Evolutionary conservation across 176 grass and related monocot species (phyloP), one percentile per base, ranked within the genome.

Genomic region (Elymus sibiricus): DNA sequence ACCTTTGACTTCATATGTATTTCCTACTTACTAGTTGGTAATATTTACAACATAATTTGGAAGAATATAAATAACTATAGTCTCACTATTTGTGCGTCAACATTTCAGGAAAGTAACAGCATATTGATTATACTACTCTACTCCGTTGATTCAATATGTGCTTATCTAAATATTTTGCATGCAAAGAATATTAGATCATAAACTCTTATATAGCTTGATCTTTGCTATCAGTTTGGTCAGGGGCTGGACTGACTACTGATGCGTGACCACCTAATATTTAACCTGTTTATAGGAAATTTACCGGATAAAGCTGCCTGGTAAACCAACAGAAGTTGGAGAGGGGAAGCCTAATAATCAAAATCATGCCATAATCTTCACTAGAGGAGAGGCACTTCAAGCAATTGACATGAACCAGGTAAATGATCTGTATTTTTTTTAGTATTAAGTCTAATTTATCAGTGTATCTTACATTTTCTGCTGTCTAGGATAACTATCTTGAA

Each of bases 301-400:
- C 12, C 88, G 93, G 63, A 90, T 95, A 78, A 90, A 77, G 65
- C 88, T 95, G 35, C 93, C 93, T 74, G 93, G 93, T 51, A 92
- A 90, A 81, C 93, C 93, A 82, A 95, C 90, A 83, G 93, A 88
- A 37, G 55, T 95, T 65, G 93, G 90, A 90, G 93, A 95, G 77
- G 93, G 88, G 38, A 92, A 95, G 62, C 93, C 93, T 78, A 91
- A 95, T 84, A 95, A 95, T 79, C 93, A 95, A 85, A 95, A 95
- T 86, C 88, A 92, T 86, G 90, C 93, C 40, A 95, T 95, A 88
- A 86, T 95, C 53, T 95, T 95, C 85, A 95, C 90, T 37, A 87
- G 93, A 90, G 93, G 93, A 28, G 90, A 95, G 88, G 93, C 90
- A 73, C 93, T 95, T 86, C 93, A 95, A 82, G 81, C 93, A 35